Evolutionary conservation across 2,329 filamentous ascomycete species (phyloP), one percentile per base, ranked within the genome.

Genomic region (Trichophaea hybrida): DNA sequence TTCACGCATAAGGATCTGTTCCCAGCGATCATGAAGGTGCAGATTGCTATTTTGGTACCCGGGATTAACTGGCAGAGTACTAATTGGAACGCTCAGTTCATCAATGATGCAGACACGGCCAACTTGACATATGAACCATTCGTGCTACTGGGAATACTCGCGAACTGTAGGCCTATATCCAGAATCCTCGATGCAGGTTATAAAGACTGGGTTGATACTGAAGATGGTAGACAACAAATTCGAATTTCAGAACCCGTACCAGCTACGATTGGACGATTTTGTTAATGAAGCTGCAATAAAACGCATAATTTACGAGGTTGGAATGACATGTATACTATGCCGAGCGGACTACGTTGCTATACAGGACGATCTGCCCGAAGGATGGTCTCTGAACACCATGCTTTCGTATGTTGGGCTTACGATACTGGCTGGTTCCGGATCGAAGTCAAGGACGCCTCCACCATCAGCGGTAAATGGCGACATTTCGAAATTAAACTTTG

Each of bases 171-270:
- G 67, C 59, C 48, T 17, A 50, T 48, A n/a, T 15, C 46, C 12
- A 32, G 24, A 24, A 24, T 24, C 24, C 24, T 24, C 24, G 24
- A 24, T 24, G 15, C 24, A 10, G 17, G 17, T 24, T 24, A n/a
- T 33, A 13, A 5, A 32, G 10, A 6, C 51, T 37, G n/a, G 10
- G 37, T 24, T 54, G 15, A 31, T 44, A 59, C 12, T n/a, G 40
- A 33, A 51, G 54, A 8, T 56, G 13, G 46, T 46, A 68, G 67
- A 97, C 78, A 97, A 98, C 78, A 98, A 97, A 72, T 98, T 98
- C 69, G 93, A 98, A 72, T 91, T 94, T 59, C 90, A 95, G 71
- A 98, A 98, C 68, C 91, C 91, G 0, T 98, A 98, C 69, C 85
- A 93, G 68, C 76, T 94, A 64, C 86, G 91, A 33, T 78, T 98